Conservation (phyloP, 2,329 filamentous ascomycete species). For the Huntiella abstrusa region DNA sequence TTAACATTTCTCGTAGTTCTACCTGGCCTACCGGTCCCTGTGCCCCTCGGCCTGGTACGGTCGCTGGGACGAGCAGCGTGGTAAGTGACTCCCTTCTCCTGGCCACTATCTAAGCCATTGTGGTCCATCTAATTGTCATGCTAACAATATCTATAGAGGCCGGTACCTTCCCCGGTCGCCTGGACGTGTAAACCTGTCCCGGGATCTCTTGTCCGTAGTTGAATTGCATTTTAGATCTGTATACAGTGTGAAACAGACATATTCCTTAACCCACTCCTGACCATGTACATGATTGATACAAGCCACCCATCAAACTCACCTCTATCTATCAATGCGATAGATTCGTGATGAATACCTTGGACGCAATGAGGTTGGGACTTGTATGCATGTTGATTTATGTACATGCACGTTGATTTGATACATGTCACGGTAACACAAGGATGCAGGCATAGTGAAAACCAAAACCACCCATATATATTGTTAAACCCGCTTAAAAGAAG, state of each 20-base stretch:
- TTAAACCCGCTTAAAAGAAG: too few relatives aligned
- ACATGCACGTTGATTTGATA: too few relatives aligned
- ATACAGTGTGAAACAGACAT: slow-evolving; percentile 1
- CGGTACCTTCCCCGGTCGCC: slow-evolving; percentile 48
- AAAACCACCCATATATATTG: too few relatives aligned
- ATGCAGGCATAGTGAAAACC: too few relatives aligned
- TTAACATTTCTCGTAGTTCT: slow-evolving; percentile 50
- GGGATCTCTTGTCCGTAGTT: slow-evolving; percentile 11
- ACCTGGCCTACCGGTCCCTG: slow-evolving; percentile 86
- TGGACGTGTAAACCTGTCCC: slow-evolving; percentile 32
- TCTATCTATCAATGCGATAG: too few relatives aligned
- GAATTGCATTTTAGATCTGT: slow-evolving; percentile 10
- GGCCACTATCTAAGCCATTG: background rate
- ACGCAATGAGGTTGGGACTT: too few relatives aligned
- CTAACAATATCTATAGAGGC: slow-evolving; percentile 30
- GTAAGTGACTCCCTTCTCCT: slow-evolving; percentile 31
- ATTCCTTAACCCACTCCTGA: slow-evolving; percentile 1
- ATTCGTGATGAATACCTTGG: too few relatives aligned
- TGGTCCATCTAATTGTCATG: slow-evolving; percentile 1
- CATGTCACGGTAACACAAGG: too few relatives aligned
- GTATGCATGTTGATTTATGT: too few relatives aligned
- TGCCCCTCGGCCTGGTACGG: slow-evolving; percentile 89
- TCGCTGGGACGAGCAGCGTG: slow-evolving; percentile 95
- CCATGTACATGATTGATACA: slow-evolving; percentile 26
- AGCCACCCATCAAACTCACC: slow-evolving; percentile 30